Evolutionary conservation across 495 filamentous ascomycete genomes (phyloP).

Genomic region (Hypoxylon perforatum): DNA sequence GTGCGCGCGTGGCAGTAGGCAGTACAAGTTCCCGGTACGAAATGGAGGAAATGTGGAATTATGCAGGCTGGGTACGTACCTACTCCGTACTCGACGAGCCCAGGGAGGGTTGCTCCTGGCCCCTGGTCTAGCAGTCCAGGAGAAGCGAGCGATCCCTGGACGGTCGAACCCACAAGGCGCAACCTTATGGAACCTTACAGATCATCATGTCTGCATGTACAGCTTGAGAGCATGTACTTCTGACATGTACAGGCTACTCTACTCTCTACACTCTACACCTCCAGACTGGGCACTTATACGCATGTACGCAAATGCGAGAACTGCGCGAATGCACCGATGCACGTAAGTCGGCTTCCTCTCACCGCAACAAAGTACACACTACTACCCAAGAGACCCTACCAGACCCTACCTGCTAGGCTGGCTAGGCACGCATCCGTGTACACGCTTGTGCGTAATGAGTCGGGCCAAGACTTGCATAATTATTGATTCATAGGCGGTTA

Average conservation of each 20-base stretch:
- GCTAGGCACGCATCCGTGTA: constrained; percentile 11
- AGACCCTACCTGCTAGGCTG: too few species aligned
- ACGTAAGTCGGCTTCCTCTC: constrained; percentile 29
- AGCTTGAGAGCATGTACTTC: too few species aligned
- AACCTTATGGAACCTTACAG: too few species aligned
- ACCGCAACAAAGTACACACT: constrained; percentile 41
- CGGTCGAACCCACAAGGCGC: constrained; percentile 3
- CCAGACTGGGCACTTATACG: constrained; percentile 19
- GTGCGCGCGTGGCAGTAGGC: constrained; percentile 22
- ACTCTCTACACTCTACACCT: constrained; percentile 9
- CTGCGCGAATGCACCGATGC: constrained; percentile 33
- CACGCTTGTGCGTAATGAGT: constrained; percentile 18
- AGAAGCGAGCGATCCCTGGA: too few species aligned
- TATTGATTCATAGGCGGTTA: constrained; percentile 24
- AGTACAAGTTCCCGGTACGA: constrained; percentile 20
- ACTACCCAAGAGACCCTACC: too few species aligned
- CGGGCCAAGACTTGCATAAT: constrained; percentile 37
- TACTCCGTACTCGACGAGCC: constrained; percentile 9
- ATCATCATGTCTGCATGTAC: too few species aligned
- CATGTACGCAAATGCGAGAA: constrained; percentile 28
- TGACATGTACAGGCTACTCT: constrained; percentile 16
- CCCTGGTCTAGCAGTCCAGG: too few species aligned
- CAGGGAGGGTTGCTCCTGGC: constrained; percentile 4
- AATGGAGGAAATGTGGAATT: too few species aligned
- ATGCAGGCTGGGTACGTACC: constrained; percentile 2